These are phyloP conservation scores for Barnettozyma populi DNA, from an alignment of 805 yeast genomes.

Conservation along the genomic window DNA sequence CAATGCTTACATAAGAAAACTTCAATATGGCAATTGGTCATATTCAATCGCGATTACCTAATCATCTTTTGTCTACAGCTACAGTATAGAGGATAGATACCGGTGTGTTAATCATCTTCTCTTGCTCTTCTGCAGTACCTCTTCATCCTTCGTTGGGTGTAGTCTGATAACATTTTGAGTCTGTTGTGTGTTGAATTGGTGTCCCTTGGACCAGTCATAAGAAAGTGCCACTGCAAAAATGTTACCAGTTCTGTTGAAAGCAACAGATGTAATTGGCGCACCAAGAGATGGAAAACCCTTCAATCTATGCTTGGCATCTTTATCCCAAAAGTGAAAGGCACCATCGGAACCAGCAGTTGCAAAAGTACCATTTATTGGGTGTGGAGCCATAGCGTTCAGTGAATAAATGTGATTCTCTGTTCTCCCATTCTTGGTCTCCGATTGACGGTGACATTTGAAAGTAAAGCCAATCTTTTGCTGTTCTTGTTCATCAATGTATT, in stretches of 20 bases:
- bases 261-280: slow-evolving; percentile 66
- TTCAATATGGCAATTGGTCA: too few relatives aligned
- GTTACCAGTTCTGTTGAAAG: slow-evolving; percentile 77
- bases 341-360: slow-evolving; percentile 96
- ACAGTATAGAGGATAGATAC: too few relatives aligned
- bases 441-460: slow-evolving; percentile 89
- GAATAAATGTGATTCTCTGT: slow-evolving; percentile 70
- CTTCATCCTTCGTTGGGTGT: slow-evolving; percentile 83
- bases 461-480: slow-evolving; percentile 74
- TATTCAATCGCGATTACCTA: too few relatives aligned
- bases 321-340: slow-evolving; percentile 91
- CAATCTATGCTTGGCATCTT: slow-evolving; percentile 82
- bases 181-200: slow-evolving; percentile 68
- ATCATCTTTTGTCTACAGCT: not conserved
- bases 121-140: slow-evolving; percentile 53
- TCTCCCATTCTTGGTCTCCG: slow-evolving; percentile 42
- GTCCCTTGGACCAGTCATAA: slow-evolving; percentile 96
- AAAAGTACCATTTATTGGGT: slow-evolving; percentile 87
- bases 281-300: slow-evolving; percentile 68
- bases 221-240: slow-evolving; percentile 88
- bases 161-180: slow-evolving; percentile 72
- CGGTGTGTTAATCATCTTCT: slow-evolving; percentile 18
- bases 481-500: slow-evolving; percentile 79
- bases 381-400: slow-evolving; percentile 76
- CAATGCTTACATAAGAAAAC: too few relatives aligned